phyloP scores from a whole-genome alignment of 129 eudicot genomes.

The Tagetes patula region DNA sequence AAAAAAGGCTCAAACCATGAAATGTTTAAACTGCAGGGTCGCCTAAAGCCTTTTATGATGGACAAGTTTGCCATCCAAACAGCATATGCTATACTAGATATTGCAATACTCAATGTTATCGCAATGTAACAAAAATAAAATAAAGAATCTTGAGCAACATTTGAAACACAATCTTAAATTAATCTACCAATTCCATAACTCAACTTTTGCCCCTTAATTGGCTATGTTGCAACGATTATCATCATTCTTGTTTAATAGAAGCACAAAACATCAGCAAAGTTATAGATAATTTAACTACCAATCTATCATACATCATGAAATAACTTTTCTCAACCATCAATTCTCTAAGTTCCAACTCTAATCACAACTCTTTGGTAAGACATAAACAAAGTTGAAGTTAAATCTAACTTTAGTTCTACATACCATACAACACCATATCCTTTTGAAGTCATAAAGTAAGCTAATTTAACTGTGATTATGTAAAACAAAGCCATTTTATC shows the following conservation, averaged over 20 bases:
- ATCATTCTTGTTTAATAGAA: slow-evolving; percentile 9
- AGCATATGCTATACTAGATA: neutral
- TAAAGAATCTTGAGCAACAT: neutral
- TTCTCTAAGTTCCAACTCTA: neutral
- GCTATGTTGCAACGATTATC: neutral
- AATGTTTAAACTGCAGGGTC: neutral
- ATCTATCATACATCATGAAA: slow-evolving; percentile 2
- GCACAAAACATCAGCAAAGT: neutral
- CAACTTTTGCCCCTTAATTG: neutral
- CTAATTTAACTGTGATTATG: neutral
- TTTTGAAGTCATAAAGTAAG: neutral
- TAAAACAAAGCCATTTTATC: neutral
- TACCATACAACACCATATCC: neutral
- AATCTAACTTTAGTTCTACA: neutral
- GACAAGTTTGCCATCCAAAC: neutral
- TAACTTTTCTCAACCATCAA: slow-evolving; percentile 13
- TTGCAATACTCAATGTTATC: neutral
- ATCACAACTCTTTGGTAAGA: neutral
- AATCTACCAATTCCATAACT: slow-evolving; percentile 6
- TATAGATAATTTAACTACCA: neutral
- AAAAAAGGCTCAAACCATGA: neutral
- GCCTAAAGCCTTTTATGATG: neutral
- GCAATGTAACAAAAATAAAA: neutral
- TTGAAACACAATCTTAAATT: slow-evolving; percentile 10
- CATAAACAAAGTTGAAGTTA: neutral